phyloP scores from a whole-genome alignment of 495 filamentous ascomycete species.

The Pyrenopolyporus hunteri region DNA sequence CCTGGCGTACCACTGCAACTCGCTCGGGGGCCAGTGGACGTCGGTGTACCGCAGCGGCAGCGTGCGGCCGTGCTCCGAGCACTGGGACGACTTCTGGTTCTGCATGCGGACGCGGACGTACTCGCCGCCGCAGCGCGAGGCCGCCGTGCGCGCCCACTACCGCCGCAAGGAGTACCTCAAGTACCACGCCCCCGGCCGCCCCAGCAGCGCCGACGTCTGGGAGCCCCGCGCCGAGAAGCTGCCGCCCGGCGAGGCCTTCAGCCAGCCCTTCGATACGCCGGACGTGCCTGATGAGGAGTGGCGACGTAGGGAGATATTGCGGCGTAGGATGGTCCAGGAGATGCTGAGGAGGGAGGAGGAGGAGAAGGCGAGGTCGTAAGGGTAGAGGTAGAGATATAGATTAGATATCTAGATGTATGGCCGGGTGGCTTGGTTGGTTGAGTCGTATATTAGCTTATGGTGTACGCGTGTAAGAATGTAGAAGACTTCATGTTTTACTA shows the following conservation, averaged over 20 bases:
- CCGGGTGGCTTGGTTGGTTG: too few relatives aligned
- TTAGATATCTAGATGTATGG: too few relatives aligned
- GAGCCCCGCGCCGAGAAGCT: conserved; percentile 63
- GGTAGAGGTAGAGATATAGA: too few relatives aligned
- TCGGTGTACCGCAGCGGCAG: conserved; percentile 82
- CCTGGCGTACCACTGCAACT: conserved; percentile 93
- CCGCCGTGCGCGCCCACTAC: conserved; percentile 72
- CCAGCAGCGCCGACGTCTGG: conserved; percentile 96
- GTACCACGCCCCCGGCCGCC: conserved; percentile 64
- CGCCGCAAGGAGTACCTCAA: conserved; percentile 69
- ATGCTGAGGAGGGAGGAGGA: conserved; percentile 27
- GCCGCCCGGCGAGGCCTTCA: conserved; percentile 50
- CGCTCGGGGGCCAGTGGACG: conserved; percentile 83
- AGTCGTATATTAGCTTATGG: too few relatives aligned
- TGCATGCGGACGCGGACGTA: conserved; percentile 82
- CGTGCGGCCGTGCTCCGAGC: conserved; percentile 73
- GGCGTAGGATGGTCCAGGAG: conserved; percentile 48
- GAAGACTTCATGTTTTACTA: too few relatives aligned
- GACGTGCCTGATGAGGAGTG: conserved; percentile 68
- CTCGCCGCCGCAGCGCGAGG: conserved; percentile 55
- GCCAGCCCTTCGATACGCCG: conserved; percentile 53
- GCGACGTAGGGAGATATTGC: conserved; percentile 58
- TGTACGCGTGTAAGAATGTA: too few relatives aligned
- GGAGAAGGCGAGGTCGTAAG: conserved; percentile 6
- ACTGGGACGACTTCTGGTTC: conserved; percentile 91